Percentiles rank a stretch among this genome's conserved stretches.
phyloP scores from a whole-genome alignment of 495 filamentous ascomycete species.

The Daldinia bambusicola region DNA sequence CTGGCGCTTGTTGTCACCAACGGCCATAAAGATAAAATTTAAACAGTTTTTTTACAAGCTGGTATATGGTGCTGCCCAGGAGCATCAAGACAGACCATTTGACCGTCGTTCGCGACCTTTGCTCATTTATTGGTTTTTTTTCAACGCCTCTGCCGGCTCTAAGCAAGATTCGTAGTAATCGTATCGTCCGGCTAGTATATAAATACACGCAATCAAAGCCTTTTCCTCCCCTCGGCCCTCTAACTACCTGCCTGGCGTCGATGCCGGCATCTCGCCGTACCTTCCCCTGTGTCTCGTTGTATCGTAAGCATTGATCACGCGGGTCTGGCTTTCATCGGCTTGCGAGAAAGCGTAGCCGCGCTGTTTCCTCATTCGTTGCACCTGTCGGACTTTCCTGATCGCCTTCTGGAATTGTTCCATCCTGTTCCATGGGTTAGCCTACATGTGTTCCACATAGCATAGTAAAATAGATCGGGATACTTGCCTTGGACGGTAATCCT shows the following conservation, averaged over 20 bases:
- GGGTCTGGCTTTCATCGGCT: slow-evolving; percentile 92
- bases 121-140: slow-evolving; percentile 7
- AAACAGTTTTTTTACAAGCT: not conserved
- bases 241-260: slow-evolving; percentile 52
- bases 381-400: slow-evolving; percentile 97
- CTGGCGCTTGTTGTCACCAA: not conserved
- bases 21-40: not conserved
- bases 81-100: not conserved
- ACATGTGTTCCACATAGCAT: not conserved
- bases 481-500: slow-evolving; percentile 93
- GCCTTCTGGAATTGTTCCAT: slow-evolving; percentile 99
- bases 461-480: slow-evolving; percentile 24
- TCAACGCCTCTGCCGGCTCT: not conserved
- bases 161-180: slow-evolving; percentile 34
- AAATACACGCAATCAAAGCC: slow-evolving; percentile 28
- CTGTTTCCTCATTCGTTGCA: slow-evolving; percentile 99
- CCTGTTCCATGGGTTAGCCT: slow-evolving; percentile 51
- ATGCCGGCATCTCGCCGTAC: slow-evolving; percentile 96
- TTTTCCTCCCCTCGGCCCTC: not conserved
- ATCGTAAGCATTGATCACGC: slow-evolving; percentile 96
- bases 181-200: slow-evolving; percentile 30
- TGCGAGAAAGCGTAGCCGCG: slow-evolving; percentile 98
- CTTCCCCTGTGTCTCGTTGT: slow-evolving; percentile 90
- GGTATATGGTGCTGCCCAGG: not conserved
- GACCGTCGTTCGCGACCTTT: slow-evolving; percentile 4